Evolutionary conservation across 2,329 filamentous ascomycete genomes (phyloP), one percentile per base, ranked within the genome.

Genomic region (Trichoderma sp.): DNA sequence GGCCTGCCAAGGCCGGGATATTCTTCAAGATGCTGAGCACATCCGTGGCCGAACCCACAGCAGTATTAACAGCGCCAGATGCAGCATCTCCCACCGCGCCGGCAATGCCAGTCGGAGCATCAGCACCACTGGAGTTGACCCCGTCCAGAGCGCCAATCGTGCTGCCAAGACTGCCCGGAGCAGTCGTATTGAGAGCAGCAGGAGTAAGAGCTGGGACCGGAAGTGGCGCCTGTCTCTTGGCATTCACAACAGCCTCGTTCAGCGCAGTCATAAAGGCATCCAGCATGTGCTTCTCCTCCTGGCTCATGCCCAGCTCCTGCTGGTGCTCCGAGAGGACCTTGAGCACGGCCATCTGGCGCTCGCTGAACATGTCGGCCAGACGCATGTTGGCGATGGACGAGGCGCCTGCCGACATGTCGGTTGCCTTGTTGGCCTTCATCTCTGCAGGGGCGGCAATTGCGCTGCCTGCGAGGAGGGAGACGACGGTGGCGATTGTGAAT

Each of bases 281-380:
- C 43, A 68, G 39, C 2, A 60, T n/a, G 43, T 68, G n/a, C 30
- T 16, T 37, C 32, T 68, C 65, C 56, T 55, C 28, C 6, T 55
- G 21, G 32, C 18, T 55, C 24, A 68, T 13, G 3, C 65, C 56
- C 3, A 68, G 56, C 16, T 52, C 65, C 4, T 59, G 55, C 32
- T 68, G 59, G 46, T 68, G 43, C 65, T 54, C 8, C 34, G 55
- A 59, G 14, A 68, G 55, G 32, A 60, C 18, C 24, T 60, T 68
- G 56, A 68, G 46, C 30, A 68, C 58, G 13, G 56, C 65, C 11
- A 60, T 39, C 39, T 67, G 65, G 55, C 65, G 65, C 10, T 67
- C 43, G 55, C n/a, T 43, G 21, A 67, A 52, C 21, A 55, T 32
- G 56, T 54, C 46, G 2, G 43, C 26, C 18, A 60, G 16, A 26